These are phyloP conservation scores for Cucumis melo DNA, from an alignment of 306 rosid genomes.

Conservation along the genomic window DNA sequence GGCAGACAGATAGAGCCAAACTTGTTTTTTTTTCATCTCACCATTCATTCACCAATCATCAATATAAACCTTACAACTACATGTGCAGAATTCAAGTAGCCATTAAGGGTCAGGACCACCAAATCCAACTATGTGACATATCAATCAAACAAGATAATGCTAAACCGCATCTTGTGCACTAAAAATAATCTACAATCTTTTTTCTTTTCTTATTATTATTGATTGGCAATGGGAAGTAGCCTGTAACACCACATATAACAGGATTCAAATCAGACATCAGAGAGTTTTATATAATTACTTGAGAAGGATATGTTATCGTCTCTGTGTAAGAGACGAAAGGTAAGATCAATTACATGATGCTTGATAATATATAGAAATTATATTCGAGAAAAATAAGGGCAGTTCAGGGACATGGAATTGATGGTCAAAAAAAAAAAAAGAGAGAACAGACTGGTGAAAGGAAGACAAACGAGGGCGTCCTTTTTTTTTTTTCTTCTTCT, in stretches of 20 bases:
- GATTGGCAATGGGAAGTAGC: not conserved
- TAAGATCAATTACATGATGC: not conserved
- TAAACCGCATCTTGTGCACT: not conserved
- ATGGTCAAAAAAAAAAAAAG: slow-evolving; percentile 1
- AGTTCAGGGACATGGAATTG: slow-evolving; percentile 44
- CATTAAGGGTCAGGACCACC: not conserved
- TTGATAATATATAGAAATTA: slow-evolving; percentile 2
- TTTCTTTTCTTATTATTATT: too few species aligned
- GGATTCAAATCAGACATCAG: not conserved
- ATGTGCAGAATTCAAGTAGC: not conserved
- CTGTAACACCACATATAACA: not conserved
- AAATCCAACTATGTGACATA: not conserved
- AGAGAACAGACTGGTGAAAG: not conserved
- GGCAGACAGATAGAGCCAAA: not conserved
- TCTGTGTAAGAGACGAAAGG: not conserved
- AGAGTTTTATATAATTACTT: not conserved
- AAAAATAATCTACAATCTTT: not conserved
- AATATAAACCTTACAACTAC: not conserved
- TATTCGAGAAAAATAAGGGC: slow-evolving; percentile 32
- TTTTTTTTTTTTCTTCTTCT: not conserved
- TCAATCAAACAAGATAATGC: not conserved
- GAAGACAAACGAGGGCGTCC: slow-evolving; percentile 13
- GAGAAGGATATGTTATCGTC: not conserved
- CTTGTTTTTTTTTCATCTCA: not conserved
- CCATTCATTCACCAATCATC: not conserved